Evolutionary conservation across 768 basidiomycete genomes (phyloP), one percentile per base, ranked within the genome.

Genomic region (Daedaleopsis sinensis): DNA sequence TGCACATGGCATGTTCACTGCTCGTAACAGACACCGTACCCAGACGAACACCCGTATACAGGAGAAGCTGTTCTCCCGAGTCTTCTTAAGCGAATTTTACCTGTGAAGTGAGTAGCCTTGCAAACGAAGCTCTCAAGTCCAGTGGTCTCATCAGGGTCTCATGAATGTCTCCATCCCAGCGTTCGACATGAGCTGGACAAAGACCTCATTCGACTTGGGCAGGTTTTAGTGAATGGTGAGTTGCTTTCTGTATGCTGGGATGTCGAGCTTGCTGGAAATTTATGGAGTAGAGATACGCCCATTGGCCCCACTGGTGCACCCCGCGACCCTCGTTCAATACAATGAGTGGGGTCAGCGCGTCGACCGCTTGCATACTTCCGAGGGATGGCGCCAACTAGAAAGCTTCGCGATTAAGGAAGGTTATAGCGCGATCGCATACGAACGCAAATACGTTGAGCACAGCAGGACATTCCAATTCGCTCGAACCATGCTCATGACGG

Each of bases 331-430:
- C n/a, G 80, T 77, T 0, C 91, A 91, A 70, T 92, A 90, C 68
- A 78, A 91, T 65, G 85, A 91, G 65, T 91, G 84, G 84, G 89
- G 90, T 0, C 68, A 70, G 52, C 82, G 85, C 12, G 74, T 90
- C 11, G 90, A 93, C 70, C 70, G 73, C 7, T 79, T 93, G 0
- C 77, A 84, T 36, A 90, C 88, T 1, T 87, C 85, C 21, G 88
- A 90, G 68, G 88, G 84, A 0, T 93, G 90, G 90, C 76, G 85
- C 13, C 76, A 76, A 24, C 76, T 92, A 63, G 89, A 89, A 71
- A 82, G 79, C 0, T 69, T 84, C 35, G 78, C 82, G 35, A 82
- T 87, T 62, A 75, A 78, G 55, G 88, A 89, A 72, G 90, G 90
- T 4, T 68, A 88, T 18, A 82, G 86, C 1, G 84, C 78, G 12